Evolutionary conservation across 768 basidiomycete genomes (phyloP), one percentile per base, ranked within the genome.

Genomic region (Psilocybe sp.): DNA sequence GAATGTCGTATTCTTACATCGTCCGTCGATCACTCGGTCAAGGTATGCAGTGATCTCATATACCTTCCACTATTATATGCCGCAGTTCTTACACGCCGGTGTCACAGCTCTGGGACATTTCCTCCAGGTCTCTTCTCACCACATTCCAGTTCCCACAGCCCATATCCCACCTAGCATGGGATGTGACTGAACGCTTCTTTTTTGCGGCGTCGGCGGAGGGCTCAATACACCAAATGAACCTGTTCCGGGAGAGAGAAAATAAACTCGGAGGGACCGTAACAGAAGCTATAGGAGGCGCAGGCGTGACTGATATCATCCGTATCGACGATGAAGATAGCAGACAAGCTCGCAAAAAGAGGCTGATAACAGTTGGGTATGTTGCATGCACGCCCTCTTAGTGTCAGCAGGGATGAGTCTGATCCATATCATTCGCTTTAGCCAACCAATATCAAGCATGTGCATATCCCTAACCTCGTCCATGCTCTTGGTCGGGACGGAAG

Each of bases 21-120:
- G 3, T 91, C 91, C 0, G 63, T 88, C 42, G 97, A 98, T 65
- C 90, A 92, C 53, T 89, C 91, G 20, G 90, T 92, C 64, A 98
- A 98, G 76, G 92, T 92, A 55, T 49, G 68, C 46, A 45, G 45
- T 28, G 46, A 35, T 10, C 56, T 53, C 37, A 47, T 42, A 47
- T 48, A 39, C 49, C 43, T 50, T 34, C 39, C 51, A 23, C 36
- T 34, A 34, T 41, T 33, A 45, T 35, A 16, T 28, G 23, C 23
- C 23, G 23, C 23, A 28, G 4, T 28, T 28, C 23, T 28, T 28
- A 28, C 23, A 28, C 23, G 23, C 23, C 23, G 23, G 23, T 28
- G 23, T 28, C 23, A 11, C 60, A 91, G 92, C 65, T 92, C 31
- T 93, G 92, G 91, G 89, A 92, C 66, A 68, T 89, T 15, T 73